Base-by-base conservation (phyloP, 2,329 filamentous ascomycete species). In the Alternaria gaisen region DNA sequence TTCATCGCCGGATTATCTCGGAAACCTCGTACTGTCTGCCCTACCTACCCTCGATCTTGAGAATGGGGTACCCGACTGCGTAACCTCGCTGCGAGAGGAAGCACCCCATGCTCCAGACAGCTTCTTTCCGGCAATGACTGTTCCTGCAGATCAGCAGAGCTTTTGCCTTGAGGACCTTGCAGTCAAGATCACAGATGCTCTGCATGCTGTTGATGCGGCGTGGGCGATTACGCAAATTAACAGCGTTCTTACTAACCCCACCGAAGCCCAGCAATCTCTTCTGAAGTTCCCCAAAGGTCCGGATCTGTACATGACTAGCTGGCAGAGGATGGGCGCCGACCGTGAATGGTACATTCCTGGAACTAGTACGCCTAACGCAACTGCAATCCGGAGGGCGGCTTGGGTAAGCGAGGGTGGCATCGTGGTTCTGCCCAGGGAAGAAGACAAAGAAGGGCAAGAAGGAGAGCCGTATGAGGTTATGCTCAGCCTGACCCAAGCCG, bases 221-320 rank as follows among this genome's bases (percentile, higher is more conserved):
- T 60, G 52, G 57, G 38, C 22, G 22, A 38, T 36, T 4, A 51
- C 42, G 1, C 42, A 60, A n/a, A 41, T 60, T 10, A 26, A 28
- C 14, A 53, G 24, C 18, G 44, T 56, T 22, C 52, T 60, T 8
- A 34, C 10, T 3, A 20, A 56, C 11, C 34, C 55, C 24, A 24
- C 30, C 11, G 38, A 32, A 32, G 42, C 43, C 4, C 34, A 54
- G 5, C 54, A 53, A 10, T 18, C 36, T 4, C 18, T 36, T 12
- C n/a, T 60, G 4, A 38, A n/a, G 12, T 63, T 65, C 2, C 40
- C 40, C 10, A 67, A 70, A 22, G 73, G 72, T 2, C 68, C 71
- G 2, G 71, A 75, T 36, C 32, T 75, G 4, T 74, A 70, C 34
- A 66, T 75, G n/a, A 72, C 72, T 1, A 72, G 66, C 24, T 76